phyloP scores from a whole-genome alignment of 495 filamentous ascomycete genomes.

The Penicillium paradoxum region DNA sequence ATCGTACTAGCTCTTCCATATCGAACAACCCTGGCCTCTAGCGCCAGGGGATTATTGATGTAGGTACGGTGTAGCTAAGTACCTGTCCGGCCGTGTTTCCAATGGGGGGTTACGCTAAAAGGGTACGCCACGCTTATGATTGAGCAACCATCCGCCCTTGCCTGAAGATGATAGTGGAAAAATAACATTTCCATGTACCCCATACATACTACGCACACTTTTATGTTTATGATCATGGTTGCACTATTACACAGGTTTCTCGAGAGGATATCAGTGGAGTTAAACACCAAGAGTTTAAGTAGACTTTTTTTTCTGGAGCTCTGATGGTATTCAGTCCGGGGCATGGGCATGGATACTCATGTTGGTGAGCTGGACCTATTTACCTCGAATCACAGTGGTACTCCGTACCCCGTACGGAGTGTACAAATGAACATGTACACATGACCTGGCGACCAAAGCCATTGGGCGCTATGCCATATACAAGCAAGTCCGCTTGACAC shows the following conservation, averaged over 20 bases:
- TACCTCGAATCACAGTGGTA: background rate
- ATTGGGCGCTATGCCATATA: background rate
- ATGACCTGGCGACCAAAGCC: slow-evolving; percentile 5
- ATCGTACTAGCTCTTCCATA: background rate
- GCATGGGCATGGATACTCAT: background rate
- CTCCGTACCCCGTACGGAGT: too few relatives aligned
- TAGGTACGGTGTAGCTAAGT: slow-evolving; percentile 1
- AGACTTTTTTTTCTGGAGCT: background rate
- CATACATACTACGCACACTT: background rate
- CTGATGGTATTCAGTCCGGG: background rate
- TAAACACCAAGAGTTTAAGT: slow-evolving; percentile 4
- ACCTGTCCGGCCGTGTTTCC: slow-evolving; percentile 16
- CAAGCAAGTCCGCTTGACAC: background rate
- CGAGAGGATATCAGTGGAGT: background rate
- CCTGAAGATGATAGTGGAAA: slow-evolving; percentile 10
- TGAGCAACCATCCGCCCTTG: slow-evolving; percentile 22
- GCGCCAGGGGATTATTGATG: background rate
- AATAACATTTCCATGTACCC: background rate
- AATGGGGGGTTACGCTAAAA: slow-evolving; percentile 19
- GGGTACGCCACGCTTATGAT: slow-evolving; percentile 17
- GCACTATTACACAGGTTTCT: slow-evolving; percentile 7
- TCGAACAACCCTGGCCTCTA: background rate
- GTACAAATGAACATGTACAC: background rate
- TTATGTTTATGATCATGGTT: background rate
- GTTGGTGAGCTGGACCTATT: background rate